A percentile compares a stretch with the other conserved stretches of the same genome.
These are phyloP conservation scores for Perkinsus chesapeaki DNA, from an alignment of 169 alveolate genomes.

Conservation along the genomic window DNA sequence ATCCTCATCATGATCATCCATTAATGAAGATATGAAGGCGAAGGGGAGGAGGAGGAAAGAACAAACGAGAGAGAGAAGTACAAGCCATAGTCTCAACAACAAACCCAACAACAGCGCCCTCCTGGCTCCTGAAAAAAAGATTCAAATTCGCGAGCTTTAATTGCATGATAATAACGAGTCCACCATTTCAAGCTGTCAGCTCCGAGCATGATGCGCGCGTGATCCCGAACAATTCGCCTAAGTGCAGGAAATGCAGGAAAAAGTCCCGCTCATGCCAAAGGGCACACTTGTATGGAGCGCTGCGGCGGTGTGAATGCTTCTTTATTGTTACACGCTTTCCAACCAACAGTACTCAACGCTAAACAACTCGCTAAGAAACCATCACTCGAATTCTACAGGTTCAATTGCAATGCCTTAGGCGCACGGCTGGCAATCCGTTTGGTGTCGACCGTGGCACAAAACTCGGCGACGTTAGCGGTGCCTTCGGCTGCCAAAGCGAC, in stretches of 20 bases:
- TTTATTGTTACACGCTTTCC: too few species aligned
- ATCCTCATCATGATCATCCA: neutral
- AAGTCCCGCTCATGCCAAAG: neutral
- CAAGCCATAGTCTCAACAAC: neutral
- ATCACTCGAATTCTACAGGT: neutral
- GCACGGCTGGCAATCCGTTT: neutral
- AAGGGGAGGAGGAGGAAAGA: neutral
- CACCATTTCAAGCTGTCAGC: too few species aligned
- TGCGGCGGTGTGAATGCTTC: too few species aligned
- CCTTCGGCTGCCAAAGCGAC: neutral
- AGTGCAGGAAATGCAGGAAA: neutral
- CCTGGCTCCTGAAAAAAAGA: neutral
- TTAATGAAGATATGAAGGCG: neutral
- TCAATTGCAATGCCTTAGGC: neutral
- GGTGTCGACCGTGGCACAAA: neutral
- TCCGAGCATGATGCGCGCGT: too few species aligned
- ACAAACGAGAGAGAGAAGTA: neutral
- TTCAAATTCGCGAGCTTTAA: too few species aligned
- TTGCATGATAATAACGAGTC: too few species aligned
- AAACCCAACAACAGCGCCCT: neutral
- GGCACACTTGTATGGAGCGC: neutral
- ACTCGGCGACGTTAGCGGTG: neutral
- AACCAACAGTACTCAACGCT: too few species aligned
- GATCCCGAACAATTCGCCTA: too few species aligned
- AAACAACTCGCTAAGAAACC: neutral